Percentiles rank a stretch among this genome's conserved stretches.
These are phyloP conservation scores for Barnettozyma californica DNA, from an alignment of 805 yeast genomes.

Conservation along the genomic window DNA sequence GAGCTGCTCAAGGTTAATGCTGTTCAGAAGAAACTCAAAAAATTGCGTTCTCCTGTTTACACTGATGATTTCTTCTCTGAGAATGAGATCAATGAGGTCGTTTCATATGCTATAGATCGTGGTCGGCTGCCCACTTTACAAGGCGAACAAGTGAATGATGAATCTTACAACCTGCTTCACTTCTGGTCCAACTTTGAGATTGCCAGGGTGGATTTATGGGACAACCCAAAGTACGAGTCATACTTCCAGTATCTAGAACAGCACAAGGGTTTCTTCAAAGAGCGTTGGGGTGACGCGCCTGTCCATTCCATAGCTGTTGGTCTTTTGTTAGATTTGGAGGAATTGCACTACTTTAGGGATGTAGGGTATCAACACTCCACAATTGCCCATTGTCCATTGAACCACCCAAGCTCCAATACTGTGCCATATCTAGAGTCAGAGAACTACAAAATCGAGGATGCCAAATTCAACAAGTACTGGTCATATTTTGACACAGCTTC, in stretches of 20 bases:
- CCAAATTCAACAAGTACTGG: slow-evolving; percentile 20
- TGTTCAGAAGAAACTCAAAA: slow-evolving; percentile 16
- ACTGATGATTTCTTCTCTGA: slow-evolving; percentile 23
- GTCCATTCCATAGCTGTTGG: slow-evolving; percentile 86
- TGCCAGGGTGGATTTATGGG: slow-evolving; percentile 74
- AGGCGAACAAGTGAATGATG: slow-evolving; percentile 58
- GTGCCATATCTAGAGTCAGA: slow-evolving; percentile 30
- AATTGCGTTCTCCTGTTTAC: not conserved
- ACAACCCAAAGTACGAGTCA: slow-evolving; percentile 54
- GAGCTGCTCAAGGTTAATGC: slow-evolving; percentile 30
- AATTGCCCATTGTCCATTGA: slow-evolving; percentile 79
- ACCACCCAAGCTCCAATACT: slow-evolving; percentile 47
- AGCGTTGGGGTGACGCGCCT: slow-evolving; percentile 98
- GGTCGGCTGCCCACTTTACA: slow-evolving; percentile 27
- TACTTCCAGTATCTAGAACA: slow-evolving; percentile 67
- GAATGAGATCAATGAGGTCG: slow-evolving; percentile 32
- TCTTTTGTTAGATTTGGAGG: slow-evolving; percentile 58
- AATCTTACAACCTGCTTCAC: slow-evolving; percentile 75
- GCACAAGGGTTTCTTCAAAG: slow-evolving; percentile 80
- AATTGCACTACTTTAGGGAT: slow-evolving; percentile 87
- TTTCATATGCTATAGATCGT: slow-evolving; percentile 32
- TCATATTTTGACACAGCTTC: slow-evolving; percentile 30
- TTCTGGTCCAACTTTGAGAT: slow-evolving; percentile 95
- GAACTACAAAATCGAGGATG: slow-evolving; percentile 23
- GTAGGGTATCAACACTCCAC: slow-evolving; percentile 85